Evolutionary conservation across 768 basidiomycete species (phyloP), one percentile per base, ranked within the genome.

Genomic region (Nidularia pulvinata): DNA sequence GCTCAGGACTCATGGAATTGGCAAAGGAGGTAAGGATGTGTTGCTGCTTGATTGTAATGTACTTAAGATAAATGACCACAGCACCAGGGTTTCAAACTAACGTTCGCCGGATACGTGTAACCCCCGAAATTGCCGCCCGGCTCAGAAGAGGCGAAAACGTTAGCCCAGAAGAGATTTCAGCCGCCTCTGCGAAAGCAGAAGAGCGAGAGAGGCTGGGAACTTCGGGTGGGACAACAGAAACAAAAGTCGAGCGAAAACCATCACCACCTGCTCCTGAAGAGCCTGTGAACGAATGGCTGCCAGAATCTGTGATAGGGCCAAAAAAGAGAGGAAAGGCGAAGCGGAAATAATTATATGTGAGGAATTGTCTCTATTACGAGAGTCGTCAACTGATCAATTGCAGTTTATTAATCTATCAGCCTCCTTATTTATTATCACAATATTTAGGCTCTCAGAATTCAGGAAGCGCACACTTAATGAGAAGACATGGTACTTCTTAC

Each of bases 81-180:
- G 81, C 82, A 1, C 75, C 76, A 2, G 82, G 82, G 6, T 83
- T 83, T 62, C 81, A 82, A 62, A 83, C 82, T 0, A 76, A 73
- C 50, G 81, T 83, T 39, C 70, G 71, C 37, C 68, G 69, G 36
- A 69, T 83, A 22, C 79, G 76, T 22, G 71, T 83, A 49, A 79
- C 82, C 2, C 80, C 82, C 3, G 81, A 81, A 59, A 79, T 83
- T 42, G 80, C 80, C 22, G 80, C 76, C 4, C 78, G 82, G 10
- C 67, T 83, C 33, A 64, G 75, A 46, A 66, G 78, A 44, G 82
- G 82, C 1, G 82, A 83, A 60, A 65, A 78, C 19, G 82, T 83
- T 10, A 77, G 71, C 52, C 75, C 80, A 1, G 80, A 79, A 37
- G 82, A 83, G 57, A 79, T 83, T 48, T 71, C 76, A 6, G 73